phyloP scores from a whole-genome alignment of 345 rosid species.

The Pistacia vera region DNA sequence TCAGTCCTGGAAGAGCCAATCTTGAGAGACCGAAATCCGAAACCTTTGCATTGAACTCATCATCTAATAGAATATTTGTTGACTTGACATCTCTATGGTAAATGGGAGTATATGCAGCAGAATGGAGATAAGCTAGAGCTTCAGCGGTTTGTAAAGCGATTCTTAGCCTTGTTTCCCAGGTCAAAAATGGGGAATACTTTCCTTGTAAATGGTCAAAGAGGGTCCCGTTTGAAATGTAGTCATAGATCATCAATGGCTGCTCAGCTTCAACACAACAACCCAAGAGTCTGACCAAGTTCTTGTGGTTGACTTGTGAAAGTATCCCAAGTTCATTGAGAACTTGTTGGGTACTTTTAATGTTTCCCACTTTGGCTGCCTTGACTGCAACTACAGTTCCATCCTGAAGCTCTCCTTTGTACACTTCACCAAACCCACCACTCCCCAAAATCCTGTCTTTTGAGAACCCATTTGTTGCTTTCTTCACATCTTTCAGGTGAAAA shows the following conservation, averaged over 20 bases:
- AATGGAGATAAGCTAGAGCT: conserved; percentile 63
- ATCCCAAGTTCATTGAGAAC: conserved; percentile 69
- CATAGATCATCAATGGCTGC: conserved; percentile 62
- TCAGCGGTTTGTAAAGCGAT: conserved; percentile 59
- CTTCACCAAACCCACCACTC: conserved; percentile 67
- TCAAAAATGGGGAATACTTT: conserved; percentile 31
- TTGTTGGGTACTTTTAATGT: conserved; percentile 62
- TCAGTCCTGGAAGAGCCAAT: conserved; percentile 54
- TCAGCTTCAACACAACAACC: conserved; percentile 66
- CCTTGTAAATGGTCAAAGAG: conserved; percentile 57
- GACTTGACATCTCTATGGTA: conserved; percentile 69
- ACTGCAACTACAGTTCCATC: conserved; percentile 58
- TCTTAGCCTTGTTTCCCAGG: conserved; percentile 54
- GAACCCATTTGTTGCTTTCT: conserved; percentile 54
- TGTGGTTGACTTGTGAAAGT: conserved; percentile 70
- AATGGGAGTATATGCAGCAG: conserved; percentile 53
- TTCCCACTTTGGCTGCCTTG: conserved; percentile 67
- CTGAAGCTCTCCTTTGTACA: conserved; percentile 58
- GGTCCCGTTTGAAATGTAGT: conserved; percentile 60
- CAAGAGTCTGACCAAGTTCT: conserved; percentile 55
- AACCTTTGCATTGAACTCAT: conserved; percentile 50
- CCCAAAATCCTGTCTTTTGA: conserved; percentile 51
- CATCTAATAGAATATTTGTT: conserved; percentile 56
- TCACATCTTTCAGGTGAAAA: conserved; percentile 51
- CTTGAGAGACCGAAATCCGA: conserved; percentile 66